Percentiles rank a stretch among this genome's conserved stretches.
phyloP scores from a whole-genome alignment of 371 early-diverging fungal species.

The Mucor saturninus region DNA sequence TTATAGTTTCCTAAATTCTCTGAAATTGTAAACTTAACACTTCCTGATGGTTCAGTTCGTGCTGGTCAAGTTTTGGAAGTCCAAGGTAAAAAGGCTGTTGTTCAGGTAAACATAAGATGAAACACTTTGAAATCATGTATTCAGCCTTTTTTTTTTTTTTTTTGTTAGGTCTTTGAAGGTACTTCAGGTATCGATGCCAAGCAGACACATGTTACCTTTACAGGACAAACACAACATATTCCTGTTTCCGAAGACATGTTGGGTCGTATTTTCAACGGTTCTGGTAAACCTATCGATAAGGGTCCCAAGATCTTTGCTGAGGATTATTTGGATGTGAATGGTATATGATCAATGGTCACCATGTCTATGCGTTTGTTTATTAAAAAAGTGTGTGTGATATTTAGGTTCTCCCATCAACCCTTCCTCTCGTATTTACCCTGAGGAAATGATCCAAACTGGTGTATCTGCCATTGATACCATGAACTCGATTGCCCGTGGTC shows the following conservation, averaged over 20 bases:
- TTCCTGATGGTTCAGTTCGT: conserved; percentile 96
- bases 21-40: conserved; percentile 98
- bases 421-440: conserved; percentile 98
- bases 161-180: conserved; percentile 98
- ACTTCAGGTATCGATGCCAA: conserved; percentile 99
- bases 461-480: conserved; percentile 99
- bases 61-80: conserved; percentile 99
- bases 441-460: conserved; percentile 99
- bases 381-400: neutral
- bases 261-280: conserved; percentile 99
- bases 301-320: conserved; percentile 99
- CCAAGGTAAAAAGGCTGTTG: conserved; percentile 97
- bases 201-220: conserved; percentile 96
- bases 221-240: conserved; percentile 97
- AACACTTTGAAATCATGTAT: neutral
- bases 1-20: conserved; percentile 93
- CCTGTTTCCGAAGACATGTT: conserved; percentile 99
- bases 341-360: neutral
- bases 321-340: conserved; percentile 98
- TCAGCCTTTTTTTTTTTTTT: neutral
- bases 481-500: conserved; percentile 99
- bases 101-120: conserved; percentile 75
- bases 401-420: conserved; percentile 98
- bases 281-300: conserved; percentile 98
- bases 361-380: neutral